phyloP scores from a whole-genome alignment of 1,284 basidiomycete species.

The Stygiomarasmius scandens region DNA sequence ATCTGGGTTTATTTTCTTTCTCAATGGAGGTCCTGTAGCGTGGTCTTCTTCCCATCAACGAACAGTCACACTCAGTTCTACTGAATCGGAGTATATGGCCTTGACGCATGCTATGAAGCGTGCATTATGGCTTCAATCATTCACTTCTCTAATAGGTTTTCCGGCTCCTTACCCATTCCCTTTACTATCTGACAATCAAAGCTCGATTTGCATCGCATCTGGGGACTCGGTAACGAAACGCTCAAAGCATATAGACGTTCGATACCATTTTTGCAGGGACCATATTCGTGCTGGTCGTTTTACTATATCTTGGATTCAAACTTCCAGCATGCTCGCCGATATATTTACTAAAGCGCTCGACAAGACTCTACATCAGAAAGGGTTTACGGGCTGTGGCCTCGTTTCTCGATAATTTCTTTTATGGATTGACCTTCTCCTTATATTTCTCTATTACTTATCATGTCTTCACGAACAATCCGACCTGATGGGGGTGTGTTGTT shows the following conservation, averaged over 20 bases:
- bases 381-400: too few relatives aligned
- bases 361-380: too few relatives aligned
- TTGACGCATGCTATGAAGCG: constrained; percentile 32
- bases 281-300: constrained; percentile 23
- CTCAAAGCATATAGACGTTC: constrained; percentile 44
- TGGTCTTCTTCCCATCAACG: constrained; percentile 34
- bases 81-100: constrained; percentile 29
- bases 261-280: constrained; percentile 35
- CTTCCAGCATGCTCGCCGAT: constrained; percentile 6
- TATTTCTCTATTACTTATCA: too few relatives aligned
- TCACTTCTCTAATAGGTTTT: constrained; percentile 18
- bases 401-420: too few relatives aligned
- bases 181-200: constrained; percentile 9
- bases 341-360: constrained; percentile 5
- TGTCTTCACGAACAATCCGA: too few relatives aligned
- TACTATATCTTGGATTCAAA: not conserved
- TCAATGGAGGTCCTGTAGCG: constrained; percentile 22
- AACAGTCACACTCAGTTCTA: constrained; percentile 24
- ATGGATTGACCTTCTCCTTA: too few relatives aligned
- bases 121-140: constrained; percentile 30
- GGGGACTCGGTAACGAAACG: constrained; percentile 11
- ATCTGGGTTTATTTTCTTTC: constrained; percentile 26
- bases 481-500: too few relatives aligned
- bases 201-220: constrained; percentile 25
- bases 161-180: not conserved